Base-by-base conservation (phyloP, 169 alveolate genomes). In the Cyclospora cayetanensis region DNA sequence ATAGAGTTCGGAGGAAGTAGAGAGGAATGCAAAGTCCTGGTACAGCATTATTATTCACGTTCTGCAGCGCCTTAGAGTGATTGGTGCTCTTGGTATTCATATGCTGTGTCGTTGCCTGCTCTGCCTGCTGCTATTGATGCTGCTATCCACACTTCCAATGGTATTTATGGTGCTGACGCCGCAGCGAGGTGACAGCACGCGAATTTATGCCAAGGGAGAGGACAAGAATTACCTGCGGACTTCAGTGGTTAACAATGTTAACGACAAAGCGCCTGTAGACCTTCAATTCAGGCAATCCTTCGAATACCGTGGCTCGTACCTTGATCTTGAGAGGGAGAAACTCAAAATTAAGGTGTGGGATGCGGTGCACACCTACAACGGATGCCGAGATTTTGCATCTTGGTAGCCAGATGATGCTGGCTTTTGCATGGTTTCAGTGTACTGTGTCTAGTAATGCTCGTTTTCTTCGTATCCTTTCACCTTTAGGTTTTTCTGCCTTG, bases 301-400 rank as follows among this genome's bases (percentile, higher is more conserved):
- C 37, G 94, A 90, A 25, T 90, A 90, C 39, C 72, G 94, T 7
- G 94, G 92, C 0, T 90, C 94, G 25, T 90, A 90, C 50, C 77
- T 80, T 7, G 87, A 79, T 43, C 63, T 90, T 31, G 94, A 90
- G 22, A 9, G 74, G n/a, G 94, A 90, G 27, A 90, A 90, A 37
- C 86, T 90, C 25, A 90, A 90, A 60, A 82, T 90, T 35, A 90
- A 90, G 90, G 93, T 90, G 22, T n/a, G n/a, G n/a, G n/a, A n/a
- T n/a, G n/a, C n/a, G n/a, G n/a, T n/a, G n/a, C n/a, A n/a, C n/a
- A n/a, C n/a, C n/a, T n/a, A n/a, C n/a, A n/a, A n/a, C n/a, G n/a
- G n/a, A n/a, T n/a, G n/a, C n/a, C n/a, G n/a, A n/a, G n/a, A n/a
- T n/a, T n/a, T n/a, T n/a, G n/a, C n/a, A n/a, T n/a, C n/a, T n/a